phyloP scores from a whole-genome alignment of 345 rosid species.

The Trapa bicornis region DNA sequence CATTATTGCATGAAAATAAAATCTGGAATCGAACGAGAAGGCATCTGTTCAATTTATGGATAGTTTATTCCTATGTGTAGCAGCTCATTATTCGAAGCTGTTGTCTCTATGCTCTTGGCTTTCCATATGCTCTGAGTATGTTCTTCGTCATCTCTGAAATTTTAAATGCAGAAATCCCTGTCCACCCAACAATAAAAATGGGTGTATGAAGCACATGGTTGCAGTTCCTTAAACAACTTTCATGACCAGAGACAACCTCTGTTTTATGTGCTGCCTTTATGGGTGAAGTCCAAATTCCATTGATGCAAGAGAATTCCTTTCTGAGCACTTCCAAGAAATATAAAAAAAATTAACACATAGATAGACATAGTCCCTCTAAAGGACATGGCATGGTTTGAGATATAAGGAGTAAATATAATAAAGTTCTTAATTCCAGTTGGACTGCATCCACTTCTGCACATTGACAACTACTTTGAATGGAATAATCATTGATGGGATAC shows the following conservation, averaged over 20 bases:
- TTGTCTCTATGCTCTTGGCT: slow-evolving; percentile 25
- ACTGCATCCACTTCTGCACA: no score
- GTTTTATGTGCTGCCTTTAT: slow-evolving; percentile 31
- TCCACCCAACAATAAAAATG: neutral
- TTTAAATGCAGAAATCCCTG: neutral
- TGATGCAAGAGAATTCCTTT: slow-evolving; percentile 31
- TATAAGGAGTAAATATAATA: no score
- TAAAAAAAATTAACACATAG: neutral
- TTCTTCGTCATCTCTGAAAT: slow-evolving; percentile 6
- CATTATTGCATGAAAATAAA: neutral
- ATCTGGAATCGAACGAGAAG: neutral
- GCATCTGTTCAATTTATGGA: neutral
- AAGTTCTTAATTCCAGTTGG: no score
- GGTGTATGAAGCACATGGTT: slow-evolving; percentile 39
- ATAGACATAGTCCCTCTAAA: no score
- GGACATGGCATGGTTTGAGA: no score
- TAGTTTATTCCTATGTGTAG: neutral
- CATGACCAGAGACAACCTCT: slow-evolving; percentile 12
- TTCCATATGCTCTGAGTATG: slow-evolving; percentile 23
- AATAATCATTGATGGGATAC: slow-evolving; percentile 4
- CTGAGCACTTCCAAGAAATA: slow-evolving; percentile 22
- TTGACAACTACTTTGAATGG: neutral
- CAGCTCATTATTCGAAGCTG: neutral
- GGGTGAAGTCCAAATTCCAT: slow-evolving; percentile 17
- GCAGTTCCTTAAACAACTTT: slow-evolving; percentile 26